These are phyloP conservation scores for Golubevia pallescens DNA, from an alignment of 1,284 basidiomycete species.

Conservation along the genomic window DNA sequence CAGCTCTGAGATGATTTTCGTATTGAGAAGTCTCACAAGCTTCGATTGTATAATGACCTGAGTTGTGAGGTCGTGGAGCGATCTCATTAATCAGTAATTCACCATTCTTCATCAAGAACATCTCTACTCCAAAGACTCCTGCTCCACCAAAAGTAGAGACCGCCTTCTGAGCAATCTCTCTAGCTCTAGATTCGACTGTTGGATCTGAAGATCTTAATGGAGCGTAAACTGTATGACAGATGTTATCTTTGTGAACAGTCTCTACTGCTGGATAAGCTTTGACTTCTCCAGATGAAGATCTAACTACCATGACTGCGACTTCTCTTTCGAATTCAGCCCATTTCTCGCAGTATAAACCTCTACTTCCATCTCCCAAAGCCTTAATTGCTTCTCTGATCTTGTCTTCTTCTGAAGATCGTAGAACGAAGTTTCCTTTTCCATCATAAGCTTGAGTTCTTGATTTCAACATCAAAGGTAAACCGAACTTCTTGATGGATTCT, in stretches of 20 bases:
- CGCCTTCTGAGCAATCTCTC: constrained; percentile 80
- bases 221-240: constrained; percentile 90
- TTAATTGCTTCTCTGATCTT: constrained; percentile 71
- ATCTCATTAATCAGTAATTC: constrained; percentile 91
- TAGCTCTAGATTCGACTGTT: constrained; percentile 66
- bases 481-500: constrained; percentile 68
- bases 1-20: constrained; percentile 96
- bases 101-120: constrained; percentile 92
- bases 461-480: constrained; percentile 94
- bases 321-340: constrained; percentile 90
- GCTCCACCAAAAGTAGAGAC: constrained; percentile 82
- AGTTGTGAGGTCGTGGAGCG: constrained; percentile 98
- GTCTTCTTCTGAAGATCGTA: constrained; percentile 71
- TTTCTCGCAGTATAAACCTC: constrained; percentile 84
- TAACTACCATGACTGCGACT: constrained; percentile 96
- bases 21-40: constrained; percentile 95
- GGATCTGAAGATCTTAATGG: constrained; percentile 69
- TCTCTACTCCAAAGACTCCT: constrained; percentile 96
- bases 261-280: constrained; percentile 90
- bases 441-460: constrained; percentile 93
- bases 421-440: constrained; percentile 87
- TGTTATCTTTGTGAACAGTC: constrained; percentile 91
- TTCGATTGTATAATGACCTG: constrained; percentile 99
- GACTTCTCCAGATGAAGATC: constrained; percentile 73
- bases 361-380: constrained; percentile 59